Percentiles rank a stretch among this genome's conserved stretches.
Evolutionary conservation across 1,284 basidiomycete genomes (phyloP).

Genomic region (Amylostereum areolatum): DNA sequence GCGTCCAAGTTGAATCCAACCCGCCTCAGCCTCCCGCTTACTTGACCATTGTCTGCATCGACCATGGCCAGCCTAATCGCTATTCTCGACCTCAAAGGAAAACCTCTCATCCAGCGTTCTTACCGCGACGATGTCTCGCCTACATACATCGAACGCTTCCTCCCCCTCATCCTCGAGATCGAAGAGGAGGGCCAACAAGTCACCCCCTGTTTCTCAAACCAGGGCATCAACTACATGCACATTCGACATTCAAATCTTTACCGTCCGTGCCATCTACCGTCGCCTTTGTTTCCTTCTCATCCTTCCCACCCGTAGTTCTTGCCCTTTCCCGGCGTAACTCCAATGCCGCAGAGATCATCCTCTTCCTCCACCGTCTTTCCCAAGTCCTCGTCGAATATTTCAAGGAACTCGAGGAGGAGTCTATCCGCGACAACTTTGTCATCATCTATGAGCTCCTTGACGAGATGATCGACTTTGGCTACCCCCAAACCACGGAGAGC

Average conservation of each 20-base stretch:
- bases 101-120: constrained; percentile 95
- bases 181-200: constrained; percentile 96
- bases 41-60: background rate
- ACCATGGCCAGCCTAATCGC: constrained; percentile 70
- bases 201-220: constrained; percentile 91
- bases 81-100: constrained; percentile 97
- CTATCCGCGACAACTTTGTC: constrained; percentile 97
- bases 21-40: background rate
- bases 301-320: constrained; percentile 55
- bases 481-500: constrained; percentile 98
- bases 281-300: background rate
- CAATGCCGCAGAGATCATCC: constrained; percentile 94
- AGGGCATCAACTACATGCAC: constrained; percentile 97
- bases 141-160: constrained; percentile 87
- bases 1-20: background rate
- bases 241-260: constrained; percentile 98
- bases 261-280: constrained; percentile 47
- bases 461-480: constrained; percentile 99
- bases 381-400: constrained; percentile 97
- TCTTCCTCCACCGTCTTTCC: constrained; percentile 91
- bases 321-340: constrained; percentile 94
- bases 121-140: constrained; percentile 95
- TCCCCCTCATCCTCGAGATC: constrained; percentile 92
- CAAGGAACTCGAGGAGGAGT: constrained; percentile 99
- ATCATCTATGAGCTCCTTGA: constrained; percentile 98